Conservation (phyloP, 768 basidiomycete species). For the Suillus subalutaceus region DNA sequence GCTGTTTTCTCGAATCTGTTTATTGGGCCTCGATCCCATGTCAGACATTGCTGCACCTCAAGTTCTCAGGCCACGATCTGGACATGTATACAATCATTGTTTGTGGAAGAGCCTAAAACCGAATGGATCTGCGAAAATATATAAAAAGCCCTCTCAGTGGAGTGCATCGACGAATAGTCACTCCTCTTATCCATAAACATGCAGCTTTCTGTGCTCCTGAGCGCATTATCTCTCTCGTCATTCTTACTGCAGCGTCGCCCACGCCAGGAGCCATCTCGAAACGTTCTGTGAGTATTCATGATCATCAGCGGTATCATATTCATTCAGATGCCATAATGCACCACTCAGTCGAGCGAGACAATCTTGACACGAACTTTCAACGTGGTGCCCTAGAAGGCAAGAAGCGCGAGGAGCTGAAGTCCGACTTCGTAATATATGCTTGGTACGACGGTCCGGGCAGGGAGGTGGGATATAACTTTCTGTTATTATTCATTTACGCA, state of each 20-base stretch:
- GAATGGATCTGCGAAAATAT: not conserved
- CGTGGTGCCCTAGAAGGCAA: not conserved
- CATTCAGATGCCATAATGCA: not conserved
- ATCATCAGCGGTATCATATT: not conserved
- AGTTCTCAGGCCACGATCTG: not conserved
- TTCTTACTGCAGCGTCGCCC: conserved; percentile 5
- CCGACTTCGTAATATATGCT: not conserved
- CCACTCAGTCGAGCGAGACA: not conserved
- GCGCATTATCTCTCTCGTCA: not conserved
- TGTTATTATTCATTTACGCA: not conserved
- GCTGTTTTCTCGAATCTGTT: not conserved
- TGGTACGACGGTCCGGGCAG: not conserved
- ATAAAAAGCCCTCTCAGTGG: not conserved
- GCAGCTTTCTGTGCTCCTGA: conserved; percentile 4
- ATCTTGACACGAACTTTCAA: not conserved
- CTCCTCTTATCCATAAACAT: not conserved
- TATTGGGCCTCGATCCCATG: not conserved
- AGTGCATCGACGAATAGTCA: not conserved
- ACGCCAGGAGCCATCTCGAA: not conserved
- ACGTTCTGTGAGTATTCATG: not conserved
- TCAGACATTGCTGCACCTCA: not conserved
- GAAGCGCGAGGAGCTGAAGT: not conserved
- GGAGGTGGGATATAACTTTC: not conserved
- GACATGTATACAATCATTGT: not conserved
- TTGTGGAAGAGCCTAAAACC: too few species aligned